Evolutionary conservation across 202 grass and related monocot genomes (phyloP), one percentile per base, ranked within the genome.

Genomic region (Elaeis oleifera): DNA sequence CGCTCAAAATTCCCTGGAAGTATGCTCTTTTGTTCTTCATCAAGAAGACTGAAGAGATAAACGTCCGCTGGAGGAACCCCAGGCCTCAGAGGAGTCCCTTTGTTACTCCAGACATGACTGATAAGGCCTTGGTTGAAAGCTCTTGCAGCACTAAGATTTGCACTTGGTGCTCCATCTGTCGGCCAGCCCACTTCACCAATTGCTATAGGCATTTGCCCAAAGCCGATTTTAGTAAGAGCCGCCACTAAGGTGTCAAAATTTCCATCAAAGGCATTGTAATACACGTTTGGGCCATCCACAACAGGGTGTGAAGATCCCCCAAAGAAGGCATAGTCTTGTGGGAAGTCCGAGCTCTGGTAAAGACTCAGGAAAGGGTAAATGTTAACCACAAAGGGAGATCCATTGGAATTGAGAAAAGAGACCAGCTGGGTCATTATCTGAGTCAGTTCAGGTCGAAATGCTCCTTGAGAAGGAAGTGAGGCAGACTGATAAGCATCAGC

Each of bases 271-370:
- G 88, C 83, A 78, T 87, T 87, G 67, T 91, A 91, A 51, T 91
- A 91, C 16, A 80, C 71, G 36, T 87, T 87, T 5, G 80, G 64
- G 7, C 88, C 88, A 51, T 91, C 88, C 53, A 81, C 80, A 59
- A 91, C 67, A 14, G 88, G 88, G 63, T 91, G 88, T 73, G 80
- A 83, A 48, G 88, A 87, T 28, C 88, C 83, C 54, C 81, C 83
- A 11, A 91, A 91, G 56, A 91, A 91, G 29, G 88, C 88, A 75
- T 91, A 91, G 68, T 91, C 88, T 77, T 87, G 88, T 26, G 88
- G 88, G 59, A 91, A 91, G 56, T 86, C 80, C 0, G 88, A 71
- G 60, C 51, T 91, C 61, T 91, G 88, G 28, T 87, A 91, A 25
- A 91, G 82, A 77, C 83, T 86, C 17, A 91, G 83, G 70, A 91